Evolutionary conservation across 148 eudicot species (phyloP).

Genomic region (Bassia scoparia): DNA sequence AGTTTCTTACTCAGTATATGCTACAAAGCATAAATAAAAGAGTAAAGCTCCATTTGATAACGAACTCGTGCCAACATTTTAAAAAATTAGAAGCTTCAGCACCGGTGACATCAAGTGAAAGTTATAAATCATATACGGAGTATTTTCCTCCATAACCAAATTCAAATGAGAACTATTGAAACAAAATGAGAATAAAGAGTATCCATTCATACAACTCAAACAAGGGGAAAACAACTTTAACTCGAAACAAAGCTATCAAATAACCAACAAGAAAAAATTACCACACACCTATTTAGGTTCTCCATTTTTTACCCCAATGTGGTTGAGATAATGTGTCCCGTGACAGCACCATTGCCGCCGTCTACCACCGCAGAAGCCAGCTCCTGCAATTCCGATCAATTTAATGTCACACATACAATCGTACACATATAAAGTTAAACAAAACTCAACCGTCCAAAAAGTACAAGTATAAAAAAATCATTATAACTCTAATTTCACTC

Average conservation of each 20-base stretch:
- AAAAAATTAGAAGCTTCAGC: neutral
- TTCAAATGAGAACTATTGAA: too few relatives aligned
- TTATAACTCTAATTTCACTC: neutral
- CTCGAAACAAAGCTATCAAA: neutral
- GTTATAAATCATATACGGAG: too few relatives aligned
- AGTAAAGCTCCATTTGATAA: too few relatives aligned
- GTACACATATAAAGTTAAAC: neutral
- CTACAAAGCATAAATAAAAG: neutral
- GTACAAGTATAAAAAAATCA: neutral
- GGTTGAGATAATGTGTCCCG: slow-evolving; percentile 87
- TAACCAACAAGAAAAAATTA: neutral
- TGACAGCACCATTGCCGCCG: slow-evolving; percentile 54
- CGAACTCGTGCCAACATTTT: neutral
- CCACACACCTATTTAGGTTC: slow-evolving; percentile 67
- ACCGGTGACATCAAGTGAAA: too few relatives aligned
- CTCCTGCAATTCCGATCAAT: slow-evolving; percentile 42
- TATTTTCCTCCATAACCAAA: too few relatives aligned
- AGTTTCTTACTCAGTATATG: neutral
- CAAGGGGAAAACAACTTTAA: neutral
- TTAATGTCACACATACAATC: neutral
- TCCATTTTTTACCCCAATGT: slow-evolving; percentile 97
- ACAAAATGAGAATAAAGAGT: too few relatives aligned
- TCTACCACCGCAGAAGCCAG: slow-evolving; percentile 55
- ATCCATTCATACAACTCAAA: too few relatives aligned
- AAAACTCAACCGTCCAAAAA: neutral